Conservation (phyloP, 1,139 yeast genomes). For the Williopsis jadinii region DNA sequence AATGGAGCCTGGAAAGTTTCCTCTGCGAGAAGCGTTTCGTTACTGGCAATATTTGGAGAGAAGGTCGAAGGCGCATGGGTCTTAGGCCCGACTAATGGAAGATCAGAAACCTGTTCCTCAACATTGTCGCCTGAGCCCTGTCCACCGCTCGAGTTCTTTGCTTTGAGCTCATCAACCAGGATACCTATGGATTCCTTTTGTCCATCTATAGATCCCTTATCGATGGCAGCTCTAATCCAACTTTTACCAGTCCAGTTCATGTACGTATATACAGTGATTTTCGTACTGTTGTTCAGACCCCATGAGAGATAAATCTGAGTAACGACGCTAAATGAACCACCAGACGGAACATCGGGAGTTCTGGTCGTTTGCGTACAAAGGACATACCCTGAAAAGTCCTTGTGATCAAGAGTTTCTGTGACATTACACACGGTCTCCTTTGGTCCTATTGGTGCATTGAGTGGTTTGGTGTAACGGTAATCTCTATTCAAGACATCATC, state of each 20-base stretch:
- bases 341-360: constrained; percentile 96
- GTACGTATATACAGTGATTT: constrained; percentile 54
- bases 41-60: constrained; percentile 23
- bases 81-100: constrained; percentile 45
- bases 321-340: constrained; percentile 67
- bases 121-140: constrained; percentile 9
- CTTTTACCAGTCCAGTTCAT: constrained; percentile 73
- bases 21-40: constrained; percentile 58
- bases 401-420: constrained; percentile 58
- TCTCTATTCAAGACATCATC: constrained; percentile 36
- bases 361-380: constrained; percentile 60
- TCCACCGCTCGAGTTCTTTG: constrained; percentile 8
- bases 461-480: constrained; percentile 72
- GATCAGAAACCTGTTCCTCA: constrained; percentile 15
- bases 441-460: constrained; percentile 83
- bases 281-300: constrained; percentile 68
- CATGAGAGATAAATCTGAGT: constrained; percentile 57
- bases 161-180: constrained; percentile 37
- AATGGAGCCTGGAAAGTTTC: constrained; percentile 67
- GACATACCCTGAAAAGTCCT: constrained; percentile 50
- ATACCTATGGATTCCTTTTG: constrained; percentile 49
- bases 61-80: constrained; percentile 45
- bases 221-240: constrained; percentile 46
- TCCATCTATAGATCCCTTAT: constrained; percentile 58
- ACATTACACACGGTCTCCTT: constrained; percentile 81